Base-by-base conservation (phyloP, 495 filamentous ascomycete genomes). In the Letharia lupina region DNA sequence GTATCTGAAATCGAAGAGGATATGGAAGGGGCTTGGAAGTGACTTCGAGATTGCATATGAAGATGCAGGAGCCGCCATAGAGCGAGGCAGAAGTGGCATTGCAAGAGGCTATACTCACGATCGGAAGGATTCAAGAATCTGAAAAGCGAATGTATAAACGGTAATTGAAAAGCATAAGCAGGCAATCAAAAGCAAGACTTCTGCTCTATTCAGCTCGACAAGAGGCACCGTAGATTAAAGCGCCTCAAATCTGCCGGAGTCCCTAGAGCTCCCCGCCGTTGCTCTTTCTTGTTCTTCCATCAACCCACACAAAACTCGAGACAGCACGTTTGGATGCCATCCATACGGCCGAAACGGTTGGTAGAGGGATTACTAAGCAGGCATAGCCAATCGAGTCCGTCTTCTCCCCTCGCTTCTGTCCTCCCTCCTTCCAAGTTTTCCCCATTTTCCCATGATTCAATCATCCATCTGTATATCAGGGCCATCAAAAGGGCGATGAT, bases 1-100 rank as follows among this genome's bases (percentile, higher is more conserved):
- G 75, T 97, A 84, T 71, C 74, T 98, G 65, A 83, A 86, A 52
- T 88, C 86, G 15, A 88, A 92, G 70, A 76, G 94, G 65, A 95
- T 89, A 10, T 99, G 94, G 94, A 89, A 86, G 73, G 94, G 94
- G 1, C 75, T 99, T 39, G 95, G 94, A 0, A 95, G 87, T 65
- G 94, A 98, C 74, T 94, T 91, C 66, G 81, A 82, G 52, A 81
- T 87, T 40, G 79, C 79, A 60, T 87, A 91, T 70, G 85, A 88
- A 52, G 84, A 88, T 13, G 81, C 84, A 16, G 82, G 83, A 31
- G 84, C 84, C 11, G 62, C 76, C 45, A 81, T 92, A 63, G 89
- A 96, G 73, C 86, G 95, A 74, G 94, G 94, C 37, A 87, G 91
- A 73, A 88, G 87, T 69, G 95, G 95, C 15, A 86, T 96, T 63